Percentiles rank a stretch among this genome's conserved stretches.
These are phyloP conservation scores for Drechslerella coelobrocha DNA, from an alignment of 2,329 filamentous ascomycete genomes.

Conservation along the genomic window DNA sequence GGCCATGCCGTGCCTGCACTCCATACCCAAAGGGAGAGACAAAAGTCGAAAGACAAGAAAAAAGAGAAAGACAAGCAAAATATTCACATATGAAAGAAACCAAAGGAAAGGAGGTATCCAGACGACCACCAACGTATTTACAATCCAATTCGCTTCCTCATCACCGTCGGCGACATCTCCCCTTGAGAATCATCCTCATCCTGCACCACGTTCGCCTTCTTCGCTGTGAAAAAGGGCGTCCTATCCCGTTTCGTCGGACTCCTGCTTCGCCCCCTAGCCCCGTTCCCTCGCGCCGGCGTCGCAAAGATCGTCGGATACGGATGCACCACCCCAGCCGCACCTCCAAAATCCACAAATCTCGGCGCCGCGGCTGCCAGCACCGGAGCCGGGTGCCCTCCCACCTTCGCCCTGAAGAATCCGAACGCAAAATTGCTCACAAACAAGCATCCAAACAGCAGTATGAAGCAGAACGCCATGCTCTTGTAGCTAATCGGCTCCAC, in stretches of 20 bases:
- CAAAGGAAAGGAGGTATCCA: background rate
- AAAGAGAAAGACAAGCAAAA: background rate
- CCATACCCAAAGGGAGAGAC: too few relatives aligned
- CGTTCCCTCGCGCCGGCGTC: slow-evolving; percentile 19
- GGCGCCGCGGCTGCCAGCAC: slow-evolving; percentile 52
- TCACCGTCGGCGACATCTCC: slow-evolving; percentile 21
- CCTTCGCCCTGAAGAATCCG: slow-evolving; percentile 51
- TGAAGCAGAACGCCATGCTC: slow-evolving; percentile 67
- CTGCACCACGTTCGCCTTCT: slow-evolving; percentile 14
- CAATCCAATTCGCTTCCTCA: slow-evolving; percentile 15
- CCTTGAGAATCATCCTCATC: slow-evolving; percentile 30
- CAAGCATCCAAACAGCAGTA: slow-evolving; percentile 64
- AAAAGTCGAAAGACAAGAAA: too few relatives aligned
- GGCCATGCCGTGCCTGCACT: too few relatives aligned
- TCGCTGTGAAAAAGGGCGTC: slow-evolving; percentile 45
- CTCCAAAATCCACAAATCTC: slow-evolving; percentile 40
- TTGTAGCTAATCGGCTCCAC: slow-evolving; percentile 90
- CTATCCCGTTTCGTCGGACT: slow-evolving; percentile 31
- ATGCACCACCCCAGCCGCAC: slow-evolving; percentile 39
- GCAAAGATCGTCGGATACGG: slow-evolving; percentile 31
- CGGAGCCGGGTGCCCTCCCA: slow-evolving; percentile 51
- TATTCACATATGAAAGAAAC: background rate
- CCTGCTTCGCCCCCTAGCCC: slow-evolving; percentile 23
- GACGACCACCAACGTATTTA: background rate
- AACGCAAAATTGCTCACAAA: slow-evolving; percentile 68